These are phyloP conservation scores for Neostapfia colusana DNA, from an alignment of 176 grass and related monocot species.

Conservation along the genomic window DNA sequence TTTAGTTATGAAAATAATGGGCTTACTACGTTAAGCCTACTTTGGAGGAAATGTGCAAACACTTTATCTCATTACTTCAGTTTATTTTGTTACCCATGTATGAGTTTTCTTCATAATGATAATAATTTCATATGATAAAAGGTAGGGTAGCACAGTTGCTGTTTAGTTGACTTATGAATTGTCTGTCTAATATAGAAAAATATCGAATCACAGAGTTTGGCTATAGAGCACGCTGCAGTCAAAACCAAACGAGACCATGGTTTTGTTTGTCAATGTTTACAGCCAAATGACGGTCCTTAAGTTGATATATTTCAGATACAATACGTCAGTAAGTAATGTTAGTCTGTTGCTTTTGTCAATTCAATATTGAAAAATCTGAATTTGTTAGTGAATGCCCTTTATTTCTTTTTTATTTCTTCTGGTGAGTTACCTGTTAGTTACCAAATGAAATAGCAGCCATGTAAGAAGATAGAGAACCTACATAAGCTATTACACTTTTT, in stretches of 20 bases:
- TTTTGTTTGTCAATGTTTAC: not conserved
- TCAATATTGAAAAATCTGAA: not conserved
- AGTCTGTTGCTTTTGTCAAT: too few relatives aligned
- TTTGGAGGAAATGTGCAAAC: not conserved
- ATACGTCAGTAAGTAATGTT: too few relatives aligned
- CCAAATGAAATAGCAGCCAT: not conserved
- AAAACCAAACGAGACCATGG: not conserved
- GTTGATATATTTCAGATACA: not conserved
- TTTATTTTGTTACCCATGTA: not conserved
- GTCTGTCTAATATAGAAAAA: not conserved
- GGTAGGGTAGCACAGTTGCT: not conserved
- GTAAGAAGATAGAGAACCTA: not conserved
- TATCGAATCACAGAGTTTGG: not conserved
- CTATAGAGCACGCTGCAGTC: not conserved
- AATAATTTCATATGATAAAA: too few relatives aligned
- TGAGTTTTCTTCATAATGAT: not conserved
- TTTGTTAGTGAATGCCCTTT: not conserved
- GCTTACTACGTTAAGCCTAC: not conserved
- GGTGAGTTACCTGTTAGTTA: not conserved
- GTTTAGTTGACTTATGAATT: not conserved
- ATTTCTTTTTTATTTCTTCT: not conserved
- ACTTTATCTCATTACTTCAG: not conserved
- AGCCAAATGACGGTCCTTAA: not conserved
- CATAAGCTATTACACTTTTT: not conserved
- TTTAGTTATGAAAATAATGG: not conserved